A percentile compares a stretch with the other conserved stretches of the same genome.
These are phyloP conservation scores for Xanthoconium purpureum DNA, from an alignment of 768 basidiomycete species.

Conservation along the genomic window DNA sequence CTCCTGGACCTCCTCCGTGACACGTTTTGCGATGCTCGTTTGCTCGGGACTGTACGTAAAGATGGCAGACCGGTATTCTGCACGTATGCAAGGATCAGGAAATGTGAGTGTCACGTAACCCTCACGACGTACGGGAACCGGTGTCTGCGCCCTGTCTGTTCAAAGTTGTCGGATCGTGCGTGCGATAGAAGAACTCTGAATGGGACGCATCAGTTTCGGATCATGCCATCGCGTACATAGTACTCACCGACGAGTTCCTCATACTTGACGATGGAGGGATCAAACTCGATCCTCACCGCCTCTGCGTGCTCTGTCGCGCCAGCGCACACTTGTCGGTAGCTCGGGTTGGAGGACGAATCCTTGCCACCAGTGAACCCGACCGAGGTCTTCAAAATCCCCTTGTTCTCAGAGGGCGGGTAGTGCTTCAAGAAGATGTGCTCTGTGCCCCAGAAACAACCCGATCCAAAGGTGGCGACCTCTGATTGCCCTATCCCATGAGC, in stretches of 20 bases:
- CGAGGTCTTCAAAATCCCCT: slow-evolving; percentile 68
- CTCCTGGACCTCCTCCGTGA: slow-evolving; percentile 80
- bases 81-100: neutral
- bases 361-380: slow-evolving; percentile 84
- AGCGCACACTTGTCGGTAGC: slow-evolving; percentile 72
- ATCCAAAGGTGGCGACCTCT: slow-evolving; percentile 46
- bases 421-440: slow-evolving; percentile 84
- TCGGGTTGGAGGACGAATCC: slow-evolving; percentile 49
- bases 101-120: neutral
- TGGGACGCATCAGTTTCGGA: slow-evolving; percentile 19
- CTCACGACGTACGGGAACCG: slow-evolving; percentile 64
- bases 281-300: slow-evolving; percentile 81
- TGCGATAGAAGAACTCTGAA: slow-evolving; percentile 90
- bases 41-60: slow-evolving; percentile 80
- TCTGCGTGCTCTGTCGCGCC: slow-evolving; percentile 89
- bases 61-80: slow-evolving; percentile 93
- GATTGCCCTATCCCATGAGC: slow-evolving; percentile 35
- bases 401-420: slow-evolving; percentile 65
- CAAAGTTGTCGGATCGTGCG: slow-evolving; percentile 86
- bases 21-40: slow-evolving; percentile 61
- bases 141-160: slow-evolving; percentile 76
- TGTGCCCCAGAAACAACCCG: slow-evolving; percentile 83
- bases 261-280: slow-evolving; percentile 73
- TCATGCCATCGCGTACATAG: slow-evolving; percentile 10
- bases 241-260: slow-evolving; percentile 79